phyloP scores from a whole-genome alignment of 306 rosid species.

The Ormosia emarginata region DNA sequence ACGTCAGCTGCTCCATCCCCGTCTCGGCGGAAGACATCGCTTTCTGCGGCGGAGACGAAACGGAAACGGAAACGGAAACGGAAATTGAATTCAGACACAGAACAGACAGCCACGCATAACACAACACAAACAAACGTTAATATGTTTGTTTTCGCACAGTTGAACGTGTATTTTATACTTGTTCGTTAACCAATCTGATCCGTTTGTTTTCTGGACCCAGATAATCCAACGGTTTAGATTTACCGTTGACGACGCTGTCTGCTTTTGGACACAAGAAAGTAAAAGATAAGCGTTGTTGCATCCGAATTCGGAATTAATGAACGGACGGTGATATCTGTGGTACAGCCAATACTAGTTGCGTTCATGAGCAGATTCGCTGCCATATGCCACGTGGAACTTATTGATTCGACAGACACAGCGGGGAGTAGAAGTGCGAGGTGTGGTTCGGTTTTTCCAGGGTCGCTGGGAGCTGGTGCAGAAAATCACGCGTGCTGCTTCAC shows the following conservation, averaged over 20 bases:
- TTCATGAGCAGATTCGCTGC: neutral
- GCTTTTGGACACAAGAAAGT: neutral
- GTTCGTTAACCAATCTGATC: neutral
- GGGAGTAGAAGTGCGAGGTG: neutral
- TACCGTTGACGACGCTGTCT: neutral
- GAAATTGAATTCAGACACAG: neutral
- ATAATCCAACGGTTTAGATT: neutral
- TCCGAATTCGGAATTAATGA: neutral
- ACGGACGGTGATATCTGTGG: neutral
- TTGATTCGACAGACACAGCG: neutral
- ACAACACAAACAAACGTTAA: neutral
- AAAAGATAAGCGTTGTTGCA: neutral
- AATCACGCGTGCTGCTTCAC: neutral
- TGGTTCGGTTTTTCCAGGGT: neutral
- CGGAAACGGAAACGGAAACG: neutral
- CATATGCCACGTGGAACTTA: neutral
- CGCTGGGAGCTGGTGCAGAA: neutral
- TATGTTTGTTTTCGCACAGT: neutral
- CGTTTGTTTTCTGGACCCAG: neutral
- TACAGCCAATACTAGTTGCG: slow-evolving; percentile 3
- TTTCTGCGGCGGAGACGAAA: slow-evolving; percentile 13
- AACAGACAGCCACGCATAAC: neutral
- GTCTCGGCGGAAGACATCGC: slow-evolving; percentile 51
- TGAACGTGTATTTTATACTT: neutral
- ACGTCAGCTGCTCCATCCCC: slow-evolving; percentile 86